These are phyloP conservation scores for Tuber melanosporum DNA, from an alignment of 495 filamentous ascomycete species.

Conservation along the genomic window DNA sequence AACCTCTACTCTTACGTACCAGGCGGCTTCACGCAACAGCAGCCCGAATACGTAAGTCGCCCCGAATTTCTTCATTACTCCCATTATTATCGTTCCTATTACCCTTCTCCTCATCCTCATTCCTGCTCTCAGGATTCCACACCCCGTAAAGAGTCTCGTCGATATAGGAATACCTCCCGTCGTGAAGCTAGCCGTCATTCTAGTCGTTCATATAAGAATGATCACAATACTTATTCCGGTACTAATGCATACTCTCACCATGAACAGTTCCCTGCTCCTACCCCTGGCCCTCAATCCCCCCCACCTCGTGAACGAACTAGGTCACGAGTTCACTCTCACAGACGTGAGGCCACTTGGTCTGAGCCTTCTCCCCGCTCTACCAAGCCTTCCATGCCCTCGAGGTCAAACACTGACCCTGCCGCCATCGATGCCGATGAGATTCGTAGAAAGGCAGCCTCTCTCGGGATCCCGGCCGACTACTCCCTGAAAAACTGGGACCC, in stretches of 20 bases:
- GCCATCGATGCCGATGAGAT: slow-evolving; percentile 16
- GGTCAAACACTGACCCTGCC: slow-evolving; percentile 41
- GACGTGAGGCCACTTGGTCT: slow-evolving; percentile 36
- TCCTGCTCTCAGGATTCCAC: not conserved
- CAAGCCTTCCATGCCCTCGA: slow-evolving; percentile 41
- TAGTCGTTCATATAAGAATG: not conserved
- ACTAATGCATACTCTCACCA: slow-evolving; percentile 30
- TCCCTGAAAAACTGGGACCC: slow-evolving; percentile 98
- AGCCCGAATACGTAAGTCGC: slow-evolving; percentile 43
- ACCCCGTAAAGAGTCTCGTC: not conserved
- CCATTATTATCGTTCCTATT: slow-evolving; percentile 13
- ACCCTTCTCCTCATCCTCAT: slow-evolving; percentile 17
- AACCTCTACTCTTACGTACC: slow-evolving; percentile 41
- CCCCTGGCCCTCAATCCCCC: slow-evolving; percentile 39
- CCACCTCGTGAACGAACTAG: slow-evolving; percentile 32
- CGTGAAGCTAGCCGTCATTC: slow-evolving; percentile 1
- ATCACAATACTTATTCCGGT: slow-evolving; percentile 10
- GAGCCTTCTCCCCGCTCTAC: slow-evolving; percentile 49
- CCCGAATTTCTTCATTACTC: slow-evolving; percentile 23
- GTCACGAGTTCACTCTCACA: slow-evolving; percentile 34
- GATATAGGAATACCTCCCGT: not conserved
- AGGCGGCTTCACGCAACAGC: slow-evolving; percentile 38
- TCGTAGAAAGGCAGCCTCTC: slow-evolving; percentile 68
- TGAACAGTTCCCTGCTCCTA: slow-evolving; percentile 32
- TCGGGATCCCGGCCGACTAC: slow-evolving; percentile 83